A percentile compares a stretch with the other conserved stretches of the same genome.
Conservation (phyloP, 2,329 filamentous ascomycete species). For the Knufia petricola region DNA sequence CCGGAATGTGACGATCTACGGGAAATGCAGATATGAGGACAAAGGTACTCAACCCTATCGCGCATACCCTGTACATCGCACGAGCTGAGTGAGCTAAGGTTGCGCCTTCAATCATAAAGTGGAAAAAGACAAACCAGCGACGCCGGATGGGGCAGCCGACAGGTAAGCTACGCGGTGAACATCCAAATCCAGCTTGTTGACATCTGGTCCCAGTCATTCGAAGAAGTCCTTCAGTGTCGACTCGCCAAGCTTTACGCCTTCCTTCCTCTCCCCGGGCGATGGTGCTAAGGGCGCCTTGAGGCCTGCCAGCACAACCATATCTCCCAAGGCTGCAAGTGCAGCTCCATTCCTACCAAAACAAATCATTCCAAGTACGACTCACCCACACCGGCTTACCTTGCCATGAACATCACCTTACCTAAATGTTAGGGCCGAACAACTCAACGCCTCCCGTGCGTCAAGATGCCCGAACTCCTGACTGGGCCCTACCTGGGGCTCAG, state of each 20-base stretch:
- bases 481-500: constrained; percentile 36
- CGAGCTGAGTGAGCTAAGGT: constrained; percentile 29
- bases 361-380: constrained; percentile 31
- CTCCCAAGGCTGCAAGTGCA: constrained; percentile 81
- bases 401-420: constrained; percentile 11
- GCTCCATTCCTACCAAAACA: constrained; percentile 47
- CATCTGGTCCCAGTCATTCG: constrained; percentile 11
- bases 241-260: constrained; percentile 86
- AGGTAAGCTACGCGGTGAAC: constrained; percentile 12
- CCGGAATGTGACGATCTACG: constrained; percentile 87
- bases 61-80: constrained; percentile 4
- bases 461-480: constrained; percentile 34
- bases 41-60: constrained; percentile 44
- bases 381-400: constrained; percentile 4
- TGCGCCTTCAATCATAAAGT: constrained; percentile 75
- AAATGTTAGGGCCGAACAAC: constrained; percentile 28
- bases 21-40: constrained; percentile 84
- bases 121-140: constrained; percentile 22
- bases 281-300: constrained; percentile 19
- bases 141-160: constrained; percentile 30
- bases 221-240: constrained; percentile 69
- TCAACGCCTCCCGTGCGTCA: constrained; percentile 34
- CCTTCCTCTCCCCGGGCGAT: constrained; percentile 41
- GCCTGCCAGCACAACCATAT: constrained; percentile 44
- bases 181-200: neutral